These are phyloP conservation scores for Odonthalia washingtoniensis DNA, from an alignment of 31 red algal genomes.

Conservation along the genomic window DNA sequence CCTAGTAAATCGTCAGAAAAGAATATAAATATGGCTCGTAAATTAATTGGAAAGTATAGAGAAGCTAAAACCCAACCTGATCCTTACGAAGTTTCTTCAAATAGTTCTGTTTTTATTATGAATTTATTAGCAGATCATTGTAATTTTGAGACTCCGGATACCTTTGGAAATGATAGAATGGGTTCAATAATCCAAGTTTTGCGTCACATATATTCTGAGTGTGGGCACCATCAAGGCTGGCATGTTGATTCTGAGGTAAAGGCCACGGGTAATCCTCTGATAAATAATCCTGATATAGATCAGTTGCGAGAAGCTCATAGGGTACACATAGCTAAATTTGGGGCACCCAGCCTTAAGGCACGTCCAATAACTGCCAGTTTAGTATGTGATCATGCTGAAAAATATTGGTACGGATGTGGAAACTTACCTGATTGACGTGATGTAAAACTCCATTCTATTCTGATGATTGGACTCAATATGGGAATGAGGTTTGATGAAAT, in stretches of 20 bases:
- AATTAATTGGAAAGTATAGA: not conserved
- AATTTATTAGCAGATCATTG: conserved; percentile 44
- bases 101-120: conserved; percentile 17
- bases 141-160: conserved; percentile 6
- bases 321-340: conserved; percentile 17
- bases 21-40: not conserved
- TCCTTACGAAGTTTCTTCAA: not conserved
- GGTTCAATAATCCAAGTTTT: not conserved
- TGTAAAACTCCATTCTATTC: conserved; percentile 23
- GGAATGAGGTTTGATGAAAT: conserved; percentile 24
- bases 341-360: not conserved
- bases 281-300: conserved; percentile 40
- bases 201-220: conserved; percentile 26
- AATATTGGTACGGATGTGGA: not conserved
- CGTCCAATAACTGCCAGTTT: conserved; percentile 16
- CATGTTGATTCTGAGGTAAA: not conserved
- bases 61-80: not conserved
- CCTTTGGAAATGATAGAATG: conserved; percentile 30
- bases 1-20: not conserved
- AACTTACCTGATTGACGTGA: not conserved
- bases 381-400: conserved; percentile 3
- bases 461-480: too few relatives aligned
- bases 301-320: conserved; percentile 19
- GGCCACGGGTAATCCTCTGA: conserved; percentile 32
- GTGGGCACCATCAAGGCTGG: conserved; percentile 37